These are phyloP conservation scores for Globisporangium recalcitrans DNA, from an alignment of 352 stramenopile genomes.

Conservation along the genomic window DNA sequence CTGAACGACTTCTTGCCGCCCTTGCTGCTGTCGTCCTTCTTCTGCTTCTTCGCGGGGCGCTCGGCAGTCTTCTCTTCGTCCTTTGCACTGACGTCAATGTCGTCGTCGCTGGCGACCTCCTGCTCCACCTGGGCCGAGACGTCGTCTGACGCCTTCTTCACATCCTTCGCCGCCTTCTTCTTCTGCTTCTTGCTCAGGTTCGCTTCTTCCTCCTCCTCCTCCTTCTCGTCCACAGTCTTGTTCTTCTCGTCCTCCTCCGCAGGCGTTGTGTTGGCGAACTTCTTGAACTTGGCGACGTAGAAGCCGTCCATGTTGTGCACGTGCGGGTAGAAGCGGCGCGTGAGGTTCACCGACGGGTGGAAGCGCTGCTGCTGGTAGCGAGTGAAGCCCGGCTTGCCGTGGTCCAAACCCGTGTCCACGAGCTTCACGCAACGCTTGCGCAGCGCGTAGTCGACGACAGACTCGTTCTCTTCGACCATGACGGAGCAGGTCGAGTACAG, in stretches of 20 bases:
- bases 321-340: constrained; percentile 98
- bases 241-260: constrained; percentile 75
- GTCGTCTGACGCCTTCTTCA: constrained; percentile 67
- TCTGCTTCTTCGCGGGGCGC: constrained; percentile 39
- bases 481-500: constrained; percentile 99
- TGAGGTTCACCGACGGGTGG: constrained; percentile 94
- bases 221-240: constrained; percentile 62
- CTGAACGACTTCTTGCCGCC: constrained; percentile 37
- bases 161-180: constrained; percentile 68
- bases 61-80: constrained; percentile 27
- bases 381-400: constrained; percentile 92
- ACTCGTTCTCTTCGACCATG: constrained; percentile 93
- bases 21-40: constrained; percentile 30
- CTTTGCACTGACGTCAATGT: constrained; percentile 31
- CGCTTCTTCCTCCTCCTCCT: constrained; percentile 67
- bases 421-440: constrained; percentile 98
- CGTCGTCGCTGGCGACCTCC: constrained; percentile 47
- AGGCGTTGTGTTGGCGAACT: constrained; percentile 92
- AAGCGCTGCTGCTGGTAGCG: constrained; percentile 97
- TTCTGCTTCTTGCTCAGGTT: constrained; percentile 79
- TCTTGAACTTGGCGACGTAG: constrained; percentile 99
- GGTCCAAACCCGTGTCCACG: constrained; percentile 95
- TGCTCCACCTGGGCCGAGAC: constrained; percentile 61
- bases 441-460: constrained; percentile 99
- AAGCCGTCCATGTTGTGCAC: constrained; percentile 99